These are phyloP conservation scores for Rubroboletus pulcherrimus DNA, from an alignment of 768 basidiomycete species.

Conservation along the genomic window DNA sequence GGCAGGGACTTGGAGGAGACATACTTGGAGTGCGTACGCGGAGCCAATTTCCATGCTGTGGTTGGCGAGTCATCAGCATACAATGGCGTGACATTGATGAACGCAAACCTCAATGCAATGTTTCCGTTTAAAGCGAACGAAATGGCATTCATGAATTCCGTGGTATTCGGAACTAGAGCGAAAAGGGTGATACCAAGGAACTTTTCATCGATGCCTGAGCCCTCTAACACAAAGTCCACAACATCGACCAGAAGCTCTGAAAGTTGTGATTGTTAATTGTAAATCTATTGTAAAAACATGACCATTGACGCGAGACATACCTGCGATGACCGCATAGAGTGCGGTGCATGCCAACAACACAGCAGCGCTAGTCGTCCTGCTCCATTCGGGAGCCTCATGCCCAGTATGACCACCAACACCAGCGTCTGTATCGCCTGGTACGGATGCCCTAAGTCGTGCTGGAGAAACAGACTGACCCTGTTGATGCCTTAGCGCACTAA, in stretches of 20 bases:
- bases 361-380: slow-evolving; percentile 81
- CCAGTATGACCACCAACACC: slow-evolving; percentile 65
- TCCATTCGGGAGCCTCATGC: slow-evolving; percentile 97
- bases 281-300: not conserved
- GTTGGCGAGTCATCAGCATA: not conserved
- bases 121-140: slow-evolving; percentile 97
- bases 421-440: slow-evolving; percentile 35
- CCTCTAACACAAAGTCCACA: slow-evolving; percentile 88
- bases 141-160: slow-evolving; percentile 99
- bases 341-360: slow-evolving; percentile 88
- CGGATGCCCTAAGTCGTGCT: slow-evolving; percentile 43
- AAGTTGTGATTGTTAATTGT: not conserved
- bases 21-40: slow-evolving; percentile 97
- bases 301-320: slow-evolving; percentile 42
- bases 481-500: slow-evolving; percentile 83
- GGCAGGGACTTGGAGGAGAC: slow-evolving; percentile 93
- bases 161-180: slow-evolving; percentile 96
- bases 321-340: slow-evolving; percentile 92
- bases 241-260: slow-evolving; percentile 92
- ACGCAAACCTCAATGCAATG: slow-evolving; percentile 83
- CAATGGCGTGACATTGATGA: not conserved
- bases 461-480: slow-evolving; percentile 52
- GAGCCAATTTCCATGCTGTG: slow-evolving; percentile 98
- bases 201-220: slow-evolving; percentile 93
- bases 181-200: slow-evolving; percentile 96